Conservation (phyloP, 305 asterid genomes). For the Striga hermonthica region DNA sequence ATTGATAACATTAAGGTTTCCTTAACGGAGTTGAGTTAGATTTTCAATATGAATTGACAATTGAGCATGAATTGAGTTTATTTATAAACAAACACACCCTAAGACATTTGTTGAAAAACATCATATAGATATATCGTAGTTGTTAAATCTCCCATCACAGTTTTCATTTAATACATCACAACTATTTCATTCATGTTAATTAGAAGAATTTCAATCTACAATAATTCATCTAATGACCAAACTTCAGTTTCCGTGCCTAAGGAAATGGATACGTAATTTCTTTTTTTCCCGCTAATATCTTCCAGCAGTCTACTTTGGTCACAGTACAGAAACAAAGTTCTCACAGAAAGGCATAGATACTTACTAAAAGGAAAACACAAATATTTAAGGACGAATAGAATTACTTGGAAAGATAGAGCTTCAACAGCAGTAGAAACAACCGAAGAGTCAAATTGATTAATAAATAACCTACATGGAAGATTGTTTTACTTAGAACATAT, state of each 20-base stretch:
- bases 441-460: conserved; percentile 52
- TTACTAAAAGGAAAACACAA: not conserved
- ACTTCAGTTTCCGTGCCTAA: too few species aligned
- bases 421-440: conserved; percentile 46
- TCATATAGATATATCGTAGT: not conserved
- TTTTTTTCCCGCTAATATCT: conserved; percentile 26
- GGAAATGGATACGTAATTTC: too few species aligned
- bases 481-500: conserved; percentile 29
- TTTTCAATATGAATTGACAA: too few species aligned
- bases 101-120: too few species aligned
- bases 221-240: too few species aligned
- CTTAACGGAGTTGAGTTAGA: too few species aligned
- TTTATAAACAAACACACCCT: too few species aligned
- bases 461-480: conserved; percentile 63
- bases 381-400: conserved; percentile 29
- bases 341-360: too few species aligned
- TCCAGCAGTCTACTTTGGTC: conserved; percentile 30
- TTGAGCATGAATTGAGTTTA: too few species aligned
- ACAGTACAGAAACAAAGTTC: conserved; percentile 22
- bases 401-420: conserved; percentile 58
- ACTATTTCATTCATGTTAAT: not conserved
- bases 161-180: not conserved
- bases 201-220: not conserved
- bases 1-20: too few species aligned
- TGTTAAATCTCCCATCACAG: not conserved